Evolutionary conservation across 176 grass and related monocot species (phyloP).

Genomic region (Ampelocalamus luodianensis): DNA sequence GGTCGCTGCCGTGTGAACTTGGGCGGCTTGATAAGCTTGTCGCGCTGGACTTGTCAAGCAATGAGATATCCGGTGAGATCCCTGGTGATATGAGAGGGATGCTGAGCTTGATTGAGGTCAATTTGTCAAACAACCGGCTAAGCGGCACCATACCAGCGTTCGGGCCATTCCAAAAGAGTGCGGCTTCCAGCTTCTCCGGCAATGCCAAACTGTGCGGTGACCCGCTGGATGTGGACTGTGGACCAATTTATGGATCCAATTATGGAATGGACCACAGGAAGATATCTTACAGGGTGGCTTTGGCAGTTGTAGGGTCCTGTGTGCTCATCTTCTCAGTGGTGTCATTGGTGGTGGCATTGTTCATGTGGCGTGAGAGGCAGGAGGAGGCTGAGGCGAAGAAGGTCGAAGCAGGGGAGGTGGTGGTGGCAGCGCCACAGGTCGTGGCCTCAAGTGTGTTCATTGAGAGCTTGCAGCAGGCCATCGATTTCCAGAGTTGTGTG

Average conservation of each 20-base stretch:
- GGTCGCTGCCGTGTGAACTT: slow-evolving; percentile 71
- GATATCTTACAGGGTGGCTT: slow-evolving; percentile 86
- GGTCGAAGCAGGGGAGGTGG: slow-evolving; percentile 56
- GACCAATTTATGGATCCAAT: slow-evolving; percentile 55
- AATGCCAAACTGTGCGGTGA: slow-evolving; percentile 79
- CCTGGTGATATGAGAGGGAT: slow-evolving; percentile 85
- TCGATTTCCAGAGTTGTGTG: slow-evolving; percentile 81
- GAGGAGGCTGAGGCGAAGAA: slow-evolving; percentile 76
- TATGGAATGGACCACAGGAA: slow-evolving; percentile 67
- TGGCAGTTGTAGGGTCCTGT: slow-evolving; percentile 77
- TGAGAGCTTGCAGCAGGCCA: slow-evolving; percentile 84
- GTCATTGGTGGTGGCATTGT: slow-evolving; percentile 74
- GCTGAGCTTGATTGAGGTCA: slow-evolving; percentile 95
- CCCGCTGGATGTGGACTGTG: slow-evolving; percentile 69
- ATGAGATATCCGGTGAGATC: slow-evolving; percentile 80
- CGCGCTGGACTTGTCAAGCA: slow-evolving; percentile 80
- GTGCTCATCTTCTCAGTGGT: slow-evolving; percentile 74
- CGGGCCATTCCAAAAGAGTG: slow-evolving; percentile 89
- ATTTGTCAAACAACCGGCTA: slow-evolving; percentile 87
- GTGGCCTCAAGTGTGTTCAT: slow-evolving; percentile 67
- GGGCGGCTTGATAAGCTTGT: slow-evolving; percentile 90
- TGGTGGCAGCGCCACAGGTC: slow-evolving; percentile 56
- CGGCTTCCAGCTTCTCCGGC: slow-evolving; percentile 72
- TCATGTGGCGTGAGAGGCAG: slow-evolving; percentile 94
- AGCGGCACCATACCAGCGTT: slow-evolving; percentile 71